A percentile compares a stretch with the other conserved stretches of the same genome.
phyloP scores from a whole-genome alignment of 2,329 filamentous ascomycete genomes.

The Cercospora zeae-maydis region DNA sequence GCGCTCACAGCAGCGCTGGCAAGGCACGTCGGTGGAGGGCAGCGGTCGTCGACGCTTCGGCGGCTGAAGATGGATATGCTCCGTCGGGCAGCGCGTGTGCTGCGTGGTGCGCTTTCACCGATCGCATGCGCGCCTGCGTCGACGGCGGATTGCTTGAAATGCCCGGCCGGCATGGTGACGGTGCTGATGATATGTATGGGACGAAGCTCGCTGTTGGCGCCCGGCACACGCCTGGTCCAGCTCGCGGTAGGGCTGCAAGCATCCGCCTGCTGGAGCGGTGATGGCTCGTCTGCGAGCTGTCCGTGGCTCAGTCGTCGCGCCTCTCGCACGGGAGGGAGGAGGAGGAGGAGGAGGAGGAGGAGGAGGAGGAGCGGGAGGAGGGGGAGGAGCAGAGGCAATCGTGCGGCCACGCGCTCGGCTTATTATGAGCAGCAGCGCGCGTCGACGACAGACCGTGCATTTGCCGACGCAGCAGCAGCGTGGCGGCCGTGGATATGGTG shows the following conservation, averaged over 20 bases:
- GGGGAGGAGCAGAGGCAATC: background rate
- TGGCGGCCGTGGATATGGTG: background rate
- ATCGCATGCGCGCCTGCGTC: background rate
- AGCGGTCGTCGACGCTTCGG: slow-evolving; percentile 31
- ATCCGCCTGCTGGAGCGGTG: background rate
- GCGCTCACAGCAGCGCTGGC: slow-evolving; percentile 22
- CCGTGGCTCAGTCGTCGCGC: too few relatives aligned
- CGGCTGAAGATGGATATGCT: slow-evolving; percentile 39
- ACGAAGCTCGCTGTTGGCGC: background rate
- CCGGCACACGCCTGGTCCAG: background rate
- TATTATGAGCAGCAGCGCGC: background rate
- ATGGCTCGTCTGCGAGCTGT: too few relatives aligned
- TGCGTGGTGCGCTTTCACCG: background rate
- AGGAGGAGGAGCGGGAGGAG: too few relatives aligned
- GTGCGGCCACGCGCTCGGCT: background rate
- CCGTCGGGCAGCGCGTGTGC: slow-evolving; percentile 22
- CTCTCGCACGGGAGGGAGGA: too few relatives aligned
- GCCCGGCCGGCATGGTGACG: background rate
- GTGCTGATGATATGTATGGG: background rate
- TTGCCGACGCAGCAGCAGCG: background rate
- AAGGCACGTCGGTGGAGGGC: slow-evolving; percentile 23
- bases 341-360: too few relatives aligned
- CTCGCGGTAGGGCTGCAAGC: background rate
- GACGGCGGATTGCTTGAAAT: background rate
- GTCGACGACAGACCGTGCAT: background rate